Evolutionary conservation across 2,329 filamentous ascomycete species (phyloP).

Genomic region (Ceratocystis cubensis): DNA sequence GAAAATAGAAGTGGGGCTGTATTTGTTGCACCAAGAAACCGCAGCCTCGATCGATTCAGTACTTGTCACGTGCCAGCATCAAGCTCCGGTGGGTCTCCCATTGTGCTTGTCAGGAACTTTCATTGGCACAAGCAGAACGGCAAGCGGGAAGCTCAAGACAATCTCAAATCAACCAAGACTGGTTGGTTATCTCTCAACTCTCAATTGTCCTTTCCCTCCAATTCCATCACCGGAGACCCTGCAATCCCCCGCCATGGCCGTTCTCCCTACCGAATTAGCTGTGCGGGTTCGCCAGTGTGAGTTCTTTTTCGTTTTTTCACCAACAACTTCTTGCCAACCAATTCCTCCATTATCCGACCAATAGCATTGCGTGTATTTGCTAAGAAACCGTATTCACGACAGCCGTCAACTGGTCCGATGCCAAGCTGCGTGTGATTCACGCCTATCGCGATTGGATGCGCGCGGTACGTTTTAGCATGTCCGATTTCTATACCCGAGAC

Average conservation of each 20-base stretch:
- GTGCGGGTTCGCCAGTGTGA: conserved; percentile 66
- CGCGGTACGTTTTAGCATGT: conserved; percentile 55
- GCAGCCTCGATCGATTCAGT: background rate
- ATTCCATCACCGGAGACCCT: background rate
- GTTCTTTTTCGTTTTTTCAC: conserved; percentile 27
- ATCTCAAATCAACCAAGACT: background rate
- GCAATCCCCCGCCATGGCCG: conserved; percentile 53
- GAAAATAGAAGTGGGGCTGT: conserved; percentile 14
- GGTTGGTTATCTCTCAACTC: too few species aligned
- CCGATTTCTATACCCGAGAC: background rate
- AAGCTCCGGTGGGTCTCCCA: conserved; percentile 3
- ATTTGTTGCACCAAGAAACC: background rate
- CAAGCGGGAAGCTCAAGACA: background rate
- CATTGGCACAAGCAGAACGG: background rate
- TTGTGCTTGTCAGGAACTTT: background rate
- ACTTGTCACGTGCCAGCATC: background rate
- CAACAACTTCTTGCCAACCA: background rate
- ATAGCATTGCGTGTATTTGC: conserved; percentile 22
- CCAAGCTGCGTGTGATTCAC: conserved; percentile 71
- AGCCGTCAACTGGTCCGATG: conserved; percentile 86
- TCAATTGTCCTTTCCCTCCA: conserved; percentile 22
- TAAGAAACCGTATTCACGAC: conserved; percentile 28
- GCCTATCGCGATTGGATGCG: conserved; percentile 94
- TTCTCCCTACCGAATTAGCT: conserved; percentile 87
- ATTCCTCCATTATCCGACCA: background rate